A percentile compares a stretch with the other conserved stretches of the same genome.
phyloP scores from a whole-genome alignment of 305 asterid species.

The Rubia peregrina region DNA sequence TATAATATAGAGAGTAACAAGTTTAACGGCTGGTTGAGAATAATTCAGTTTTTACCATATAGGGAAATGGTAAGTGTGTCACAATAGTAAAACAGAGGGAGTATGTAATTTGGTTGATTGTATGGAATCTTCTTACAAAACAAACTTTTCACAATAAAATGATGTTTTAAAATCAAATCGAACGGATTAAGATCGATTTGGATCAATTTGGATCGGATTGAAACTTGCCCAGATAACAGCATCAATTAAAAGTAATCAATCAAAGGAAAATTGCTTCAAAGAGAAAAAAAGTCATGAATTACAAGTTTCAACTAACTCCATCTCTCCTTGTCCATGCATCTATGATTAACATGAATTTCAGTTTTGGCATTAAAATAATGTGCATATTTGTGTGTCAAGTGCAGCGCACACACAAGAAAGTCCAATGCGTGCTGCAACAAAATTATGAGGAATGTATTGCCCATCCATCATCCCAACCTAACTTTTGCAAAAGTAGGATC shows the following conservation, averaged over 20 bases:
- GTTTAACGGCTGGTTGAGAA: too few species aligned
- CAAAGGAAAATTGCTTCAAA: conserved; percentile 16
- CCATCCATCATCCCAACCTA: conserved; percentile 9
- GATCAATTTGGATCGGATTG: too few species aligned
- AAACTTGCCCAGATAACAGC: too few species aligned
- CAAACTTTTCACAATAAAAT: too few species aligned
- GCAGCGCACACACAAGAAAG: conserved; percentile 4
- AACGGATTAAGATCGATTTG: too few species aligned
- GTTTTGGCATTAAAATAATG: neutral
- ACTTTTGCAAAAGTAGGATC: conserved; percentile 38
- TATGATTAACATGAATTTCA: neutral
- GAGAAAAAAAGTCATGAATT: conserved; percentile 10
- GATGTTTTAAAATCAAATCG: too few species aligned
- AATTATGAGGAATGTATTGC: conserved; percentile 38
- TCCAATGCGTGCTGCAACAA: conserved; percentile 50
- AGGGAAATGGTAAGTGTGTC: too few species aligned
- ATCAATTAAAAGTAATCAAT: conserved; percentile 4
- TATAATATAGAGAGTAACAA: too few species aligned
- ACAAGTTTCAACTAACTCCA: conserved; percentile 9
- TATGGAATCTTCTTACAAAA: too few species aligned
- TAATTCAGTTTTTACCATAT: too few species aligned
- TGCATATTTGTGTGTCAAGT: neutral
- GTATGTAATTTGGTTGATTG: too few species aligned
- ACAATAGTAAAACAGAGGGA: too few species aligned
- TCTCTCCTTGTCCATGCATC: neutral